A percentile compares a stretch with the other conserved stretches of the same genome.
These are phyloP conservation scores for Ceriops zippeliana DNA, from an alignment of 345 rosid species.

Conservation along the genomic window DNA sequence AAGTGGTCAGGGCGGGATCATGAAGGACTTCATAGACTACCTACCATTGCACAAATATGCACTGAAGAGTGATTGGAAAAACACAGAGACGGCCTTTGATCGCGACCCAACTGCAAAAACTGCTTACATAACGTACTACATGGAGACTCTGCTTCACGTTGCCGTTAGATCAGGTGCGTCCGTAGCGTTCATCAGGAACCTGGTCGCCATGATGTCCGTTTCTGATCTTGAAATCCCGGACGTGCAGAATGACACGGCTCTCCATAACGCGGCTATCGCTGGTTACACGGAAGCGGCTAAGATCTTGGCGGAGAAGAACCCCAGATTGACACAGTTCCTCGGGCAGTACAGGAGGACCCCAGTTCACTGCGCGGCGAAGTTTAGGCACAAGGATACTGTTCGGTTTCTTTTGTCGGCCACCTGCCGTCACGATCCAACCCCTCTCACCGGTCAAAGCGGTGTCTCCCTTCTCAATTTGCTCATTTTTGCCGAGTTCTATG, in stretches of 20 bases:
- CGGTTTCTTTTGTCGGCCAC: not conserved
- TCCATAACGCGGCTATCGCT: not conserved
- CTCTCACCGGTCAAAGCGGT: not conserved
- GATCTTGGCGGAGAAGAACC: not conserved
- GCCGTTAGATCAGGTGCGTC: not conserved
- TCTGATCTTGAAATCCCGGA: not conserved
- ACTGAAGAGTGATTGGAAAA: not conserved
- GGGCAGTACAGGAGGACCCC: accelerated
- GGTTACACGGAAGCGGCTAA: not conserved
- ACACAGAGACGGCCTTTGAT: not conserved
- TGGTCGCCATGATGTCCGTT: not conserved
- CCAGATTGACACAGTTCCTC: not conserved
- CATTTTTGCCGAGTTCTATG: not conserved
- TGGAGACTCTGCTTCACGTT: not conserved
- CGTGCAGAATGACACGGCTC: not conserved
- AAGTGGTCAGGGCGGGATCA: not conserved
- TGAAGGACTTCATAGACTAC: not conserved
- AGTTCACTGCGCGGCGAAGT: not conserved
- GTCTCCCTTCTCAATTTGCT: not conserved
- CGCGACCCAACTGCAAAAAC: not conserved
- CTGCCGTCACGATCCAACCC: not conserved
- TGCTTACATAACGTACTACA: not conserved
- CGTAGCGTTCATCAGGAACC: not conserved
- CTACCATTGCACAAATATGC: not conserved
- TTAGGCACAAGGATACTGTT: not conserved